Base-by-base conservation (phyloP, 305 asterid species). In the Ilex paraguariensis region DNA sequence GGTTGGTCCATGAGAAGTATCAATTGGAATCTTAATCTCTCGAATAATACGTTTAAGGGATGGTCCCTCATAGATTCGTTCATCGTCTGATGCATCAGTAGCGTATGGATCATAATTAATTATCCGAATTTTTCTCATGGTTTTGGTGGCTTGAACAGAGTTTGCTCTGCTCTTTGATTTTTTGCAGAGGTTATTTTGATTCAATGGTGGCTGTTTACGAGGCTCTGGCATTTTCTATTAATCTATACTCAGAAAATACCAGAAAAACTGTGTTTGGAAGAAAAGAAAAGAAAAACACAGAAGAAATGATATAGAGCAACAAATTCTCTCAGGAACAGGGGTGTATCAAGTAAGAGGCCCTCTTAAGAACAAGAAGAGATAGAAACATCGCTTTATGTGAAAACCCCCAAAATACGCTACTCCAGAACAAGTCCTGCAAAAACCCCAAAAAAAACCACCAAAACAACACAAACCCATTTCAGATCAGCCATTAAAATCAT, bases 341-440 rank as follows among this genome's bases (percentile, higher is more conserved):
- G 4, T 8, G 15, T 65, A 62, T 65, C 69, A 73, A 62, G 79
- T 77, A 3, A 68, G 68, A 74, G 76, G 78, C 55, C 79, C 73
- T 77, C 88, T 90, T 66, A 81, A 73, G 82, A 82, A 80, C 82
- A 86, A 65, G 79, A 82, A 81, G n/a, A 73, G 80, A 69, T 72
- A 68, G 56, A 86, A 79, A 54, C 77, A 56, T 65, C 84, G 79
- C 31, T 83, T 82, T 87, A 90, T 93, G 79, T 87, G 98, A 82
- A 82, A 90, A 31, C 97, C 94, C 55, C 94, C 98, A 73, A 93
- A 85, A 72, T 88, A 90, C 67, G 70, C 85, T 2, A 90, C 96
- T 64, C 98, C 98, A 78, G 94, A 84, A 81, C 97, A 90, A 82
- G 95, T 90, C 92, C 99, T 90, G 96, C 12, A 57, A 55, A 54